phyloP scores from a whole-genome alignment of 1,284 basidiomycete species.

The Sporisorium scitamineum region DNA sequence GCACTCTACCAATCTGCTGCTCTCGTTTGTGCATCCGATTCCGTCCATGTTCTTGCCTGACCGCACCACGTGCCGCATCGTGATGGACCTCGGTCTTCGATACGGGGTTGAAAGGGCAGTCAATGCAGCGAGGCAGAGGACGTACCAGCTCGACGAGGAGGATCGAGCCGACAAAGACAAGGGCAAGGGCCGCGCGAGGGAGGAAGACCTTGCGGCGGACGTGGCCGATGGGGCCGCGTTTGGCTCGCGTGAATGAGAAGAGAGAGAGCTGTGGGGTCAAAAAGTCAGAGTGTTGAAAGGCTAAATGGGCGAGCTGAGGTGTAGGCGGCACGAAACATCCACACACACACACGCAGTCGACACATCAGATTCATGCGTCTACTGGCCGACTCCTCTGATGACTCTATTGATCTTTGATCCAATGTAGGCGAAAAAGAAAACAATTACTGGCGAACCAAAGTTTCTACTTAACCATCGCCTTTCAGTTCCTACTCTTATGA shows the following conservation, averaged over 20 bases:
- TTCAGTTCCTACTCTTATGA: slow-evolving; percentile 15
- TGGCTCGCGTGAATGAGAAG: background rate
- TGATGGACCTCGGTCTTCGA: slow-evolving; percentile 30
- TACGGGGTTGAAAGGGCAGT: slow-evolving; percentile 32
- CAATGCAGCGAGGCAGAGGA: slow-evolving; percentile 16
- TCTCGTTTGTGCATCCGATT: slow-evolving; percentile 49
- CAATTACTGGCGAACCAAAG: background rate
- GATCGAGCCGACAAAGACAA: slow-evolving; percentile 10
- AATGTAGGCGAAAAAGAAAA: background rate
- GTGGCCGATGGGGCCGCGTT: slow-evolving; percentile 14
- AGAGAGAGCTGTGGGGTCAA: background rate
- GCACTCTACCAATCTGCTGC: slow-evolving; percentile 41
- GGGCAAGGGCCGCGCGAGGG: slow-evolving; percentile 28
- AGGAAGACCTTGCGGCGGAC: slow-evolving; percentile 27
- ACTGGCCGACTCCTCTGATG: background rate
- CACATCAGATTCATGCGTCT: too few relatives aligned
- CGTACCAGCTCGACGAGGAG: slow-evolving; percentile 35
- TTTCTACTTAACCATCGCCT: background rate
- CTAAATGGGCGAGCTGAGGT: background rate
- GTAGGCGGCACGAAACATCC: background rate
- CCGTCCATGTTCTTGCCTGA: slow-evolving; percentile 43
- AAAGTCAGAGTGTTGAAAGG: background rate
- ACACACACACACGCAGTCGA: background rate
- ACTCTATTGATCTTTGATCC: background rate
- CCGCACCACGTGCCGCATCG: slow-evolving; percentile 23